These are phyloP conservation scores for Trichosporon sp. DNA, from an alignment of 1,284 basidiomycete species.

Conservation along the genomic window DNA sequence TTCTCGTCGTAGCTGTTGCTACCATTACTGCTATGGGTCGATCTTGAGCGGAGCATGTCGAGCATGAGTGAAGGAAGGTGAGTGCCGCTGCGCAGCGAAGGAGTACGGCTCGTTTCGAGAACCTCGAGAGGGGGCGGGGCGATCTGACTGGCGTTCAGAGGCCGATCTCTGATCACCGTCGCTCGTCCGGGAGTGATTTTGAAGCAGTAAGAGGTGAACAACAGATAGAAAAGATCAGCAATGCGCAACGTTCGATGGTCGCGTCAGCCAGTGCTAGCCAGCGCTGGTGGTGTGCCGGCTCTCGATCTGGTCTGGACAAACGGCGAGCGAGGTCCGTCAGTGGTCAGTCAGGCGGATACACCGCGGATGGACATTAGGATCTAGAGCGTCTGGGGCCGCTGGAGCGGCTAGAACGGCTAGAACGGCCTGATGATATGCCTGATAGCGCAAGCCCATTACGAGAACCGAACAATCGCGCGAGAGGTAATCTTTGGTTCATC, in stretches of 20 bases:
- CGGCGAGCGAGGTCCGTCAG: too few relatives aligned
- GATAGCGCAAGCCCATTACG: not conserved
- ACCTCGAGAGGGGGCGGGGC: not conserved
- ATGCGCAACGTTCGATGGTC: not conserved
- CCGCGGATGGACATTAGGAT: too few relatives aligned
- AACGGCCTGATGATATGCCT: too few relatives aligned
- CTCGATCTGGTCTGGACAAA: too few relatives aligned
- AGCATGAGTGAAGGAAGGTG: not conserved
- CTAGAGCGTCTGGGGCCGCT: not conserved
- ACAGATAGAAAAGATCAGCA: not conserved
- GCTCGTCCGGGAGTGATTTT: not conserved
- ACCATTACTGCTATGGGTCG: not conserved
- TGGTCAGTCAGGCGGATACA: too few relatives aligned
- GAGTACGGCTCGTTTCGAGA: not conserved
- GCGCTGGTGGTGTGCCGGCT: too few relatives aligned
- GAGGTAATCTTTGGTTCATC: not conserved
- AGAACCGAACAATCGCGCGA: not conserved
- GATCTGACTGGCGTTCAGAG: not conserved
- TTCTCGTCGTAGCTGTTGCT: not conserved
- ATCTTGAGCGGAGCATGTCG: not conserved
- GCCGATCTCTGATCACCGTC: not conserved
- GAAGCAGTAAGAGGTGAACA: not conserved
- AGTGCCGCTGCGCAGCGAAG: not conserved
- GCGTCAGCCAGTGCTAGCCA: not conserved
- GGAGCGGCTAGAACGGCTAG: not conserved